Evolutionary conservation across 2,329 filamentous ascomycete species (phyloP), one percentile per base, ranked within the genome.

Genomic region (Exophiala alcalophila): DNA sequence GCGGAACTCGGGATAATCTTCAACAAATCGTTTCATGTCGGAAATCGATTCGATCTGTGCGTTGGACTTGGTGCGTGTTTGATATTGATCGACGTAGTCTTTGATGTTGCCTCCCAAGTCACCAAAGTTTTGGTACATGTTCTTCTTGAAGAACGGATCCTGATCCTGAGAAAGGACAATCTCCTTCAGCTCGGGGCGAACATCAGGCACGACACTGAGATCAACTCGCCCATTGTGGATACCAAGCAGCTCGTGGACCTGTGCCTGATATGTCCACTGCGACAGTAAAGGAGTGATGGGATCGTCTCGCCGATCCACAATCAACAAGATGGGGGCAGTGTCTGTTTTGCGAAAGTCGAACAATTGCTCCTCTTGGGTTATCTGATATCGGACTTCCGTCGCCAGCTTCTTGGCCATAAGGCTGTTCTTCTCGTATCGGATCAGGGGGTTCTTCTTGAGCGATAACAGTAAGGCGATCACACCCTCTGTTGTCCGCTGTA

Each of bases 191-290:
- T 96, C 91, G 1, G 87, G 84, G 11, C 86, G 76, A 42, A 94
- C 80, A 40, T 94, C 89, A 9, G 86, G 86, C 0, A 95, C 82
- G 41, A 86, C 78, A 50, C 83, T 84, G 23, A 98, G 72, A 60
- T 95, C 85, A 1, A 98, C 92, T 36, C 91, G 37, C n/a, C 92
- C 92, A 62, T 97, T 97, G 45, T 86, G 80, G 54, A 98, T 95
- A 4, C 92, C 92, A 9, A 98, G 73, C 2, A 97, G 70, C 60
- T 98, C 92, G 62, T 98, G 92, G 1, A 98, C 92, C 90, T 98
- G 98, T n/a, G 92, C 92, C 67, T 98, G 92, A 60, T 98, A 98
- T 18, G 92, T 98, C 92, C 92, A 98, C 63, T 98, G 92, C 2
- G 89, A 95, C 34, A 98, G 75, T 8, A 98, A 71, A 0, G 92